Evolutionary conservation across 2,329 filamentous ascomycete genomes (phyloP), one percentile per base, ranked within the genome.

Genomic region (Cladorrhinum sp.): DNA sequence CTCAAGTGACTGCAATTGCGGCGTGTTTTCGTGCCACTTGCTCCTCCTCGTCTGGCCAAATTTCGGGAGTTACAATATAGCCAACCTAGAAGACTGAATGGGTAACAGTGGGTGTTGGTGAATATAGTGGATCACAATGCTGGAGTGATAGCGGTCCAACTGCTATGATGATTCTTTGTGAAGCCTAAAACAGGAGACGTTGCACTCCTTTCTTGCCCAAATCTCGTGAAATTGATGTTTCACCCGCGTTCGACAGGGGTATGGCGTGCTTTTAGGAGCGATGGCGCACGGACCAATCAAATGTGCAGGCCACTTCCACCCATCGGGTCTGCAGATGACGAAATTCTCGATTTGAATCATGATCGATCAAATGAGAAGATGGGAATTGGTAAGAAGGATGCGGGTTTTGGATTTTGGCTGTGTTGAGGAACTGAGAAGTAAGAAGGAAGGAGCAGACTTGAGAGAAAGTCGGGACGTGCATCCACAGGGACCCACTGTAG

Each of bases 241-340:
- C 23, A 24, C 54, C 20, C 36, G 24, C 39, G 21, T 46, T 18
- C 12, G 24, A 57, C 54, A 57, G 39, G 53, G 54, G 23, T 49
- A 62, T 64, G 63, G 58, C 63, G 63, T 64, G 63, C 63, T 64
- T 64, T 64, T 62, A 61, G 61, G 49, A 42, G 48, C 16, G 21
- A 64, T 64, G 55, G 61, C 63, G 63, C 53, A 55, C 20, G 18
- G 21, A 39, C 63, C 55, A 64, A 62, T 58, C 33, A 57, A 14
- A 28, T 23, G n/a, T n/a, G 39, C 39, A 49, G 54, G 3, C 26
- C 21, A 23, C 21, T 24, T 26, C 49, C 10, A 26, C 33, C 9
- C 49, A 51, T 51, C 21, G 23, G 26, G 49, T 23, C 2, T 24
- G 21, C 39, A 49, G 24, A 57, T 57, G 54, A 33, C 54, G 54